Evolutionary conservation across 306 rosid genomes (phyloP).

Genomic region (Arachis hypogaea): DNA sequence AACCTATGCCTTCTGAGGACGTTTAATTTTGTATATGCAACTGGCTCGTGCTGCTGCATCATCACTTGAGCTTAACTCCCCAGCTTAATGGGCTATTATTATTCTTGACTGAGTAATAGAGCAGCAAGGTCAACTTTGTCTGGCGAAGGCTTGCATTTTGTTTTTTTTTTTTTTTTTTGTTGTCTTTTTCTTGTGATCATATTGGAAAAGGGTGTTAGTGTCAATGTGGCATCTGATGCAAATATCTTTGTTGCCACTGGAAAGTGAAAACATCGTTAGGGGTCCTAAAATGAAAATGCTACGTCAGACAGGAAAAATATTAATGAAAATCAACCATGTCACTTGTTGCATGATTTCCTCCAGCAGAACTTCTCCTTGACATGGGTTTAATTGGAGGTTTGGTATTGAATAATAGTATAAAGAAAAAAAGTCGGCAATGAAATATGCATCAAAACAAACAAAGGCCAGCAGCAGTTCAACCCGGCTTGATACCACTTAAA

Average conservation of each 20-base stretch:
- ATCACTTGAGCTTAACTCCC: slow-evolving; percentile 25
- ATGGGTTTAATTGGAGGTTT: neutral
- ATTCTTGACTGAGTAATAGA: slow-evolving; percentile 31
- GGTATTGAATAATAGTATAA: neutral
- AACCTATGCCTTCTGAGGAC: slow-evolving; percentile 59
- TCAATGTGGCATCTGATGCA: slow-evolving; percentile 25
- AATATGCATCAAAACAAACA: neutral
- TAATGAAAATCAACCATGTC: neutral
- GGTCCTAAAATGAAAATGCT: no score
- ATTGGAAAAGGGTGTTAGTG: slow-evolving; percentile 16
- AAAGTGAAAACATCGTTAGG: neutral
- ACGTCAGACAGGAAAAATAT: no score
- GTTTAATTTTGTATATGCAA: slow-evolving; percentile 39
- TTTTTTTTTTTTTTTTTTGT: neutral
- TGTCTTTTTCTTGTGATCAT: slow-evolving; percentile 7
- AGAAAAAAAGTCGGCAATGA: neutral
- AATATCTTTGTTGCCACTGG: slow-evolving; percentile 19
- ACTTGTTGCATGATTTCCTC: neutral
- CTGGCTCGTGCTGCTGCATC: slow-evolving; percentile 14
- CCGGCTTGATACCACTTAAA: neutral
- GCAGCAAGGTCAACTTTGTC: slow-evolving; percentile 31
- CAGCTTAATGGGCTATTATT: slow-evolving; percentile 29
- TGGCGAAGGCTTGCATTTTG: slow-evolving; percentile 14
- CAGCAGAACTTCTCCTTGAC: neutral
- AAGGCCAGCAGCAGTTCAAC: neutral